Base-by-base conservation (phyloP, 2,329 filamentous ascomycete genomes). In the Trichoderma sp. region DNA sequence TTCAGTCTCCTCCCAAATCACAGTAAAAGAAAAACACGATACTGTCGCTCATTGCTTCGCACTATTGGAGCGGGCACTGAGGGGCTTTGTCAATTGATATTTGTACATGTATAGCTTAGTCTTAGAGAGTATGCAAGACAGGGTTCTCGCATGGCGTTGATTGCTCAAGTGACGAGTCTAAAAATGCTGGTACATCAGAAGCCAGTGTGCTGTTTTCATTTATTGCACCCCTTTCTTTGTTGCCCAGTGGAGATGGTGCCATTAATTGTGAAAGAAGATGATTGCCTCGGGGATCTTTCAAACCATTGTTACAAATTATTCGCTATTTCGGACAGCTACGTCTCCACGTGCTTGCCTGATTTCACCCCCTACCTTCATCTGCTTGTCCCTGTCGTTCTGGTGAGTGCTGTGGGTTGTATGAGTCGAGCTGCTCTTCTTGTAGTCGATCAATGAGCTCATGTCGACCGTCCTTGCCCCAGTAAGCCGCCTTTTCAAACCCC, bases 381-480 rank as follows among this genome's bases (percentile, higher is more conserved):
- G 82, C 84, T 74, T 85, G 80, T 59, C 82, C 77, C 43, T 81
- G 79, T 71, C 79, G 75, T 71, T 84, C 83, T 73, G 84, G 82
- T 8, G 76, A 74, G 2, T 70, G 63, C 10, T 73, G 68, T 30
- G 70, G n/a, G 39, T 67, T 74, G 16, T 66, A 59, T 10, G 68
- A 71, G 24, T 74, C 71, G 21, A 79, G 68, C 59, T 89, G 86
- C 75, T 93, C 91, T 70, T 91, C 89, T 59, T 87, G 84, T 60
- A 91, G 83, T 21, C 88, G 85, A 58, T 89, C 84, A 75, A 93
- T 90, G 70, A 93, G 83, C 76, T 92, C 89, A 56, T 90, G 86
- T 6, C 86, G 83, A 1, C 92, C 87, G 16, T 91, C 91, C 70
- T 92, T 90, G 1, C 90, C 90, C 87, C 87, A 90, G 72, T 89